phyloP scores from a whole-genome alignment of 23 red algal species.

The Gracilariopsis chorda region DNA sequence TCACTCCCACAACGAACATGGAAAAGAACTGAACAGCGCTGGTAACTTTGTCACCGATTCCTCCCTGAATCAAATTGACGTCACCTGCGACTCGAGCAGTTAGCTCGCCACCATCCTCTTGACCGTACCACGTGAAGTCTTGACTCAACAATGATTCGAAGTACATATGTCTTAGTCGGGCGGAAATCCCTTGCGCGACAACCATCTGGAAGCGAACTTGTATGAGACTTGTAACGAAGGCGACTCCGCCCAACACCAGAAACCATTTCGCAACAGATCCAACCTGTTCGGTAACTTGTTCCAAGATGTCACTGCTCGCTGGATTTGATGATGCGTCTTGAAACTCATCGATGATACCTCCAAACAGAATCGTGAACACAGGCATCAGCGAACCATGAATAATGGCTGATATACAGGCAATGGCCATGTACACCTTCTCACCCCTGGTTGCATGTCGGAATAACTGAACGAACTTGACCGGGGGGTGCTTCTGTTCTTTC shows the following conservation, averaged over 20 bases:
- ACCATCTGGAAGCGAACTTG: conserved; percentile 76
- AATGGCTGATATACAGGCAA: conserved; percentile 34
- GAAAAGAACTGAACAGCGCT: conserved; percentile 66
- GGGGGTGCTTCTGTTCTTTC: conserved; percentile 16
- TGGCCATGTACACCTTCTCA: conserved; percentile 48
- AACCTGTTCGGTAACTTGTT: conserved; percentile 39
- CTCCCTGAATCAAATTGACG: conserved; percentile 65
- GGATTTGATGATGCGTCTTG: neutral
- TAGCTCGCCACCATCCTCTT: conserved; percentile 71
- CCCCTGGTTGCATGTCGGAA: conserved; percentile 54
- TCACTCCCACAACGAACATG: conserved; percentile 74
- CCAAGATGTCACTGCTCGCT: neutral
- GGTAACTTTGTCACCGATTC: conserved; percentile 76
- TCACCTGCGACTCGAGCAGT: conserved; percentile 74
- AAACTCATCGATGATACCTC: conserved; percentile 79
- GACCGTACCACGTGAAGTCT: conserved; percentile 72
- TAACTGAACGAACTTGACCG: conserved; percentile 53
- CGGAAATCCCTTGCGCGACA: conserved; percentile 55
- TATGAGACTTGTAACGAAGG: conserved; percentile 68
- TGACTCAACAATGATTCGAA: conserved; percentile 78
- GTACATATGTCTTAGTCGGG: conserved; percentile 63
- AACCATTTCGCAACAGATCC: conserved; percentile 77
- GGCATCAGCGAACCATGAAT: conserved; percentile 85
- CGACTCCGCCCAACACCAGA: conserved; percentile 65
- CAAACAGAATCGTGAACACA: conserved; percentile 93